These are phyloP conservation scores for Puccinellia tenuiflora DNA, from an alignment of 176 grass and related monocot genomes.

Conservation along the genomic window DNA sequence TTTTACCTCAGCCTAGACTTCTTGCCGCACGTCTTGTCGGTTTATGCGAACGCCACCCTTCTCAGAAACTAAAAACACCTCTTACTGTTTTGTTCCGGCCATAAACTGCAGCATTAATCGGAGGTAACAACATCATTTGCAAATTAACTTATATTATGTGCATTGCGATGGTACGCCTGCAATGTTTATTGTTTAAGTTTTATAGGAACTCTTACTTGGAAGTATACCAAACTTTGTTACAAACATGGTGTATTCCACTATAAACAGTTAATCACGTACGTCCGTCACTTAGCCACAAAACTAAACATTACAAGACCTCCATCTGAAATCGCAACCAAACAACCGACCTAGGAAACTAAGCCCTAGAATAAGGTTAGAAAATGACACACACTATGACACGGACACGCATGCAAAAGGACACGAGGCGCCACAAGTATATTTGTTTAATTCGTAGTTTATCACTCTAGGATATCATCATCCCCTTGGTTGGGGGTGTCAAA, in stretches of 20 bases:
- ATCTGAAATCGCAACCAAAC: background rate
- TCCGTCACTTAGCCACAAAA: background rate
- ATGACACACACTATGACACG: background rate
- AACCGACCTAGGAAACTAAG: slow-evolving; percentile 23
- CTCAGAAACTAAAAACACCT: no score
- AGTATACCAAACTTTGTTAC: background rate
- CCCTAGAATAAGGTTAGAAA: background rate
- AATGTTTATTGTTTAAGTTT: background rate
- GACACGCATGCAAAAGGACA: slow-evolving; percentile 8
- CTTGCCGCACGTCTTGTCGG: no score
- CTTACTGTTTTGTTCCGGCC: no score
- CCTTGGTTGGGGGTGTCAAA: no score
- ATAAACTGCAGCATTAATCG: no score
- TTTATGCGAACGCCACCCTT: no score
- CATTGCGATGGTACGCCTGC: background rate
- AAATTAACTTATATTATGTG: no score
- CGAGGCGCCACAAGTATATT: background rate
- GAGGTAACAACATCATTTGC: no score
- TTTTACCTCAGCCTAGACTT: no score
- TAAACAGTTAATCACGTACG: background rate
- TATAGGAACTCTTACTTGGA: background rate
- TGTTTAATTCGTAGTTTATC: background rate
- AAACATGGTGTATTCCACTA: background rate
- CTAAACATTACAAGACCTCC: background rate
- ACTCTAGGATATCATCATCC: slow-evolving; percentile 10